Evolutionary conservation across 257 asterid species (phyloP).

Genomic region (Forsythia viridissima): DNA sequence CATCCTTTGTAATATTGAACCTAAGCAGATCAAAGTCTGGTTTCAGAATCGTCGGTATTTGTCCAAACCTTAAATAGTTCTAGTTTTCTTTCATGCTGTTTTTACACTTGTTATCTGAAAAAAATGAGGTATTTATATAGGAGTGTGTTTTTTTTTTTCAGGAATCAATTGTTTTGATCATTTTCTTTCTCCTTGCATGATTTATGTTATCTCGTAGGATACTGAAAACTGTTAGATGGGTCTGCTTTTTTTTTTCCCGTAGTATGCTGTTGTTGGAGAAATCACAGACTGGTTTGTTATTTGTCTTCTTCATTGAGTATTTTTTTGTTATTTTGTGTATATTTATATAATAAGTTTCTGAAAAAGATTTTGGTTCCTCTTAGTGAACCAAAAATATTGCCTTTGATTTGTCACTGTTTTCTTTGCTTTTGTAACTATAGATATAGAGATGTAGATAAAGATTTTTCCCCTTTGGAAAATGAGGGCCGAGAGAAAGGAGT

Average conservation of each 20-base stretch:
- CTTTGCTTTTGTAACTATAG: not conserved
- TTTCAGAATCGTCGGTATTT: slow-evolving; percentile 91
- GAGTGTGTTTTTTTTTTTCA: not conserved
- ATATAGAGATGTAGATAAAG: not conserved
- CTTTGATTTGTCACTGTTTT: not conserved
- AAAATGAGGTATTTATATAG: not conserved
- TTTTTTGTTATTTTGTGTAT: not conserved
- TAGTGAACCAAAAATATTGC: not conserved
- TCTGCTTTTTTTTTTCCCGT: not conserved
- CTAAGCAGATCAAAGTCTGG: slow-evolving; percentile 99
- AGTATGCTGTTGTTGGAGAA: not conserved
- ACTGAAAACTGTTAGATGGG: not conserved
- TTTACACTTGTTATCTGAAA: not conserved
- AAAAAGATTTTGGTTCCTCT: not conserved
- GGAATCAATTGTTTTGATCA: not conserved
- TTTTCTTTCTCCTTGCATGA: not conserved
- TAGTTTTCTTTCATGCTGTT: not conserved
- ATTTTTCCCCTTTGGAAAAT: not conserved
- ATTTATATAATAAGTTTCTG: not conserved
- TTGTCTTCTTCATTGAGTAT: not conserved
- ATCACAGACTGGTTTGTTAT: not conserved
- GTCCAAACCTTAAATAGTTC: not conserved
- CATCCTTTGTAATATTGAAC: slow-evolving; percentile 83
- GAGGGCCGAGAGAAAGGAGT: not conserved
- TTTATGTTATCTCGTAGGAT: not conserved